Conservation (phyloP, 2,329 filamentous ascomycete species). For the Aspergillus sp. region DNA sequence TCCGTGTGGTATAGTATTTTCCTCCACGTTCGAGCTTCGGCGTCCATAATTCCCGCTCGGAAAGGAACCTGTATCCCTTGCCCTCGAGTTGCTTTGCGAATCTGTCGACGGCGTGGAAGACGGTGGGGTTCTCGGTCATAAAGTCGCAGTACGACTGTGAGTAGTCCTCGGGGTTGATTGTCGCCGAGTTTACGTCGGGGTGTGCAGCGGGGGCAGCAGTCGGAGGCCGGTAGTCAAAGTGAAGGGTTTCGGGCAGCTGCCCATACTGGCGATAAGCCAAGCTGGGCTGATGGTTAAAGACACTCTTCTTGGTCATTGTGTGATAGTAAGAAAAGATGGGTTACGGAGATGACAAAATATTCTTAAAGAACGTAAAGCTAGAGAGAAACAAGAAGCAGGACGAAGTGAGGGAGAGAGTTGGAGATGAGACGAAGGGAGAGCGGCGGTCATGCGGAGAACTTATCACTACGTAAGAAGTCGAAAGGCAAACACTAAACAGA, state of each 20-base stretch:
- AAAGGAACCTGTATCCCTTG: conserved; percentile 72
- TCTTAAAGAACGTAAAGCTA: not conserved
- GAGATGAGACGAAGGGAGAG: conserved; percentile 4
- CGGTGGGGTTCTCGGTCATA: conserved; percentile 83
- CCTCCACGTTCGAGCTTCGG: conserved; percentile 72
- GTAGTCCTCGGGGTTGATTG: conserved; percentile 58
- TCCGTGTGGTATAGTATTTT: conserved; percentile 86
- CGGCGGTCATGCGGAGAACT: conserved; percentile 9
- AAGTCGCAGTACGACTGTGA: conserved; percentile 85
- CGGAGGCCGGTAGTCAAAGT: conserved; percentile 16
- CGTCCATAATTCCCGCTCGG: conserved; percentile 75
- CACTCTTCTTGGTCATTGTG: conserved; percentile 35
- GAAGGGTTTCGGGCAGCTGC: conserved; percentile 26
- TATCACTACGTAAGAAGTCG: not conserved
- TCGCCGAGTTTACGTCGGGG: conserved; percentile 15
- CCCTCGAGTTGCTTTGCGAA: conserved; percentile 71
- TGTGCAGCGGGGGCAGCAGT: conserved; percentile 6
- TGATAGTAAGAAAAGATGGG: not conserved
- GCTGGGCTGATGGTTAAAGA: conserved; percentile 26
- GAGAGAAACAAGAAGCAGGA: not conserved
- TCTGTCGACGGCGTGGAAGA: conserved; percentile 84
- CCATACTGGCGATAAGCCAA: conserved; percentile 32
- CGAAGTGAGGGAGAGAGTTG: conserved; percentile 2
- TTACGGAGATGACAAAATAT: not conserved
- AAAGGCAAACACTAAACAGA: not conserved